Percentiles rank a stretch among this genome's conserved stretches.
Conservation (phyloP, 805 yeast species). For the Lipomyces mesembrius region DNA sequence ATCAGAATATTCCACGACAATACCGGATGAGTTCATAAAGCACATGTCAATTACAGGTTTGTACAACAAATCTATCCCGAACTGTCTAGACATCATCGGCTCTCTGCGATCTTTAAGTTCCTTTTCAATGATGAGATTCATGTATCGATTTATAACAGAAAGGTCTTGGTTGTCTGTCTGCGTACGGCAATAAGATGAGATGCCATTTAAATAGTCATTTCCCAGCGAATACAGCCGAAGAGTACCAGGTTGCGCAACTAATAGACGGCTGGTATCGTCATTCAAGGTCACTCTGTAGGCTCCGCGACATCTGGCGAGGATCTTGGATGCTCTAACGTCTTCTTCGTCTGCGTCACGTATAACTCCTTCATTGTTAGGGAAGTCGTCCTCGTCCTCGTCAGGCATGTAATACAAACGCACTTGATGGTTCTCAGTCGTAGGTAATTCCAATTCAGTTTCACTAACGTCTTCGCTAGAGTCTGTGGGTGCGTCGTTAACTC, state of each 20-base stretch:
- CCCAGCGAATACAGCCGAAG: conserved; percentile 22
- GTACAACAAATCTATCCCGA: conserved; percentile 9
- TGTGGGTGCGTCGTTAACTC: neutral
- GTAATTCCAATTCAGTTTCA: neutral
- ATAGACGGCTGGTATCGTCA: conserved; percentile 20
- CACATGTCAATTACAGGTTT: conserved; percentile 15
- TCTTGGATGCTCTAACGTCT: conserved; percentile 23
- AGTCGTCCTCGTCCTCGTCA: conserved; percentile 14
- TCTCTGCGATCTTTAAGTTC: conserved; percentile 15
- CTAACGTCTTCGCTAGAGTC: neutral
- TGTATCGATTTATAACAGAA: conserved; percentile 2
- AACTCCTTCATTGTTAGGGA: conserved; percentile 3
- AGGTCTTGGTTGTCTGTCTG: neutral
- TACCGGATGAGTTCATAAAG: conserved; percentile 9
- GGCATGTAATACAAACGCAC: conserved; percentile 2
- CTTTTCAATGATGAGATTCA: conserved; percentile 14
- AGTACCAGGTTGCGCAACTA: conserved; percentile 10
- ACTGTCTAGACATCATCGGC: conserved; percentile 18
- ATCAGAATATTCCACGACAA: conserved; percentile 25
- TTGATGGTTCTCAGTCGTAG: neutral
- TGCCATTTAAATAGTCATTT: neutral
- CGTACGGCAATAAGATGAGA: neutral
- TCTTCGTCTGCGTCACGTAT: conserved; percentile 21
- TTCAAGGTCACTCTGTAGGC: conserved; percentile 5
- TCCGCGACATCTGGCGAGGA: conserved; percentile 7